These are phyloP conservation scores for Alternaria consortialis DNA, from an alignment of 2,329 filamentous ascomycete genomes.

Conservation along the genomic window DNA sequence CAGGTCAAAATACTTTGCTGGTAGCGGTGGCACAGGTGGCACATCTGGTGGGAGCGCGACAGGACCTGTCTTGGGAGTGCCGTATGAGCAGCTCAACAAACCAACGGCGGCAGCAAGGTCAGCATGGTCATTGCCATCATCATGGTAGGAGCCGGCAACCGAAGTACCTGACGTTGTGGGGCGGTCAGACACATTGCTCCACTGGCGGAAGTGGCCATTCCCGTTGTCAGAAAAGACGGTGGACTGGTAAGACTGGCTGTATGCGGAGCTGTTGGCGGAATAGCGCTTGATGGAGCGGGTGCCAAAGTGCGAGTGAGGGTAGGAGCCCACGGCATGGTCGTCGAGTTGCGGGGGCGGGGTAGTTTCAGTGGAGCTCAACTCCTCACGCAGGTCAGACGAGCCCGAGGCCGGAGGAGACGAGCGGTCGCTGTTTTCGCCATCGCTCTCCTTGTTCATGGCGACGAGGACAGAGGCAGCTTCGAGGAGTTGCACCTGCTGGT, in stretches of 20 bases:
- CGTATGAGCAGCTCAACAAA: slow-evolving; percentile 89
- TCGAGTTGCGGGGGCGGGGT: slow-evolving; percentile 86
- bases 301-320: slow-evolving; percentile 46
- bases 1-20: slow-evolving; percentile 75
- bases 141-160: slow-evolving; percentile 70
- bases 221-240: slow-evolving; percentile 65
- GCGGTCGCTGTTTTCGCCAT: slow-evolving; percentile 74
- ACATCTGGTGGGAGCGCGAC: slow-evolving; percentile 73
- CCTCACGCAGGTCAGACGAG: slow-evolving; percentile 77
- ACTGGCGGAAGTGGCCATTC: slow-evolving; percentile 70
- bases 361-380: slow-evolving; percentile 87
- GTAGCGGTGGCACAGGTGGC: slow-evolving; percentile 87
- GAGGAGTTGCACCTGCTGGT: slow-evolving; percentile 97
- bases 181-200: slow-evolving; percentile 73
- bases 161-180: slow-evolving; percentile 74
- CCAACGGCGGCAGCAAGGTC: slow-evolving; percentile 91
- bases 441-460: slow-evolving; percentile 78
- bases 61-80: slow-evolving; percentile 75
- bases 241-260: slow-evolving; percentile 85
- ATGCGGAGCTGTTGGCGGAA: slow-evolving; percentile 59
- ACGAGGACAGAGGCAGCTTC: slow-evolving; percentile 97
- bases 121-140: slow-evolving; percentile 74
- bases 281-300: slow-evolving; percentile 54
- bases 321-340: slow-evolving; percentile 64
- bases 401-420: slow-evolving; percentile 85